These are phyloP conservation scores for Epithemia pelagica DNA, from an alignment of 108 stramenopile species.

Conservation along the genomic window DNA sequence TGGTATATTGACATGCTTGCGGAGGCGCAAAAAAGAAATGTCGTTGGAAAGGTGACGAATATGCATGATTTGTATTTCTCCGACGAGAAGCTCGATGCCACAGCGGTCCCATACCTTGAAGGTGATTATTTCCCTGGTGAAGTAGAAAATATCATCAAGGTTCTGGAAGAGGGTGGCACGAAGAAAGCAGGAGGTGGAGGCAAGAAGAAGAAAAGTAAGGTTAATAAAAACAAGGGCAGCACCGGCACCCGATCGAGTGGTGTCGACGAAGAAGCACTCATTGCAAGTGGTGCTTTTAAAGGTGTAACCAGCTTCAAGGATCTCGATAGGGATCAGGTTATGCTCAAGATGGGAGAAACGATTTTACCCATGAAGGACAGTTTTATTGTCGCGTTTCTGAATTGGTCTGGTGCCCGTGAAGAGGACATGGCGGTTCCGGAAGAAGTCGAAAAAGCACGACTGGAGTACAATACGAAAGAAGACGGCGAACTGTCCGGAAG, in stretches of 20 bases:
- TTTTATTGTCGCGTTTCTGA: conserved; percentile 95
- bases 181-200: conserved; percentile 45
- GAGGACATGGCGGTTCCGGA: conserved; percentile 76
- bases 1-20: conserved; percentile 97
- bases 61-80: conserved; percentile 95
- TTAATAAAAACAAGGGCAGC: conserved; percentile 47
- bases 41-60: conserved; percentile 85
- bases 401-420: conserved; percentile 70
- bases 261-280: conserved; percentile 53
- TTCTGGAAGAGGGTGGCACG: conserved; percentile 74
- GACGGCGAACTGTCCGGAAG: conserved; percentile 22
- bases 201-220: conserved; percentile 56
- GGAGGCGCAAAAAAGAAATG: conserved; percentile 79
- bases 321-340: conserved; percentile 77
- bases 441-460: conserved; percentile 41
- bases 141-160: conserved; percentile 96
- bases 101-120: conserved; percentile 92
- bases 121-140: conserved; percentile 99
- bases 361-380: conserved; percentile 95
- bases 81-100: conserved; percentile 68
- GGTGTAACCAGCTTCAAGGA: conserved; percentile 26
- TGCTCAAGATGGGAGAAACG: conserved; percentile 90
- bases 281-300: conserved; percentile 56
- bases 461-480: conserved; percentile 22
- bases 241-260: conserved; percentile 46